phyloP scores from a whole-genome alignment of 140 eudicot species.

The Erigeron philadelphicus region DNA sequence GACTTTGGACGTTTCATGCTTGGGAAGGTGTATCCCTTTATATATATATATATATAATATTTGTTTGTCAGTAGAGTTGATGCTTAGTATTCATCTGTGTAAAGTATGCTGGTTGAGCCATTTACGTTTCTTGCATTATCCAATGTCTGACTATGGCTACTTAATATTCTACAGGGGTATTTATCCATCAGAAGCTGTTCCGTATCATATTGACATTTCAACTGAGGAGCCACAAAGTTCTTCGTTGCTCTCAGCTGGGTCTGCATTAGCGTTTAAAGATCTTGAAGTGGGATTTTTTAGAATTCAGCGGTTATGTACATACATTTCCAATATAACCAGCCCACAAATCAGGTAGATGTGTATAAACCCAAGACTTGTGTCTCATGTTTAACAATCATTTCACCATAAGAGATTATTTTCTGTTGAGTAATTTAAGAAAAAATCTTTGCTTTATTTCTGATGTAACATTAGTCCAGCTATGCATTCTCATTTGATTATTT shows the following conservation, averaged over 20 bases:
- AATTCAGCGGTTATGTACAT: constrained; percentile 47
- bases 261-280: constrained; percentile 33
- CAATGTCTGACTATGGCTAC: background rate
- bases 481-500: background rate
- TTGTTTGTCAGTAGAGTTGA: constrained; percentile 6
- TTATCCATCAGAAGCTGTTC: constrained; percentile 58
- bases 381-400: background rate
- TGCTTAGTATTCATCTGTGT: background rate
- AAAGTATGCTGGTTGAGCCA: background rate
- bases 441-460: background rate
- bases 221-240: constrained; percentile 7
- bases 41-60: too few species aligned
- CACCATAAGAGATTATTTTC: background rate
- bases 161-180: constrained; percentile 43
- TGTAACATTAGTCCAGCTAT: background rate
- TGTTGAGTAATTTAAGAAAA: background rate
- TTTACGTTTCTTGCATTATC: background rate
- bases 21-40: constrained; percentile 39
- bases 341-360: background rate
- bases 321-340: constrained; percentile 40
- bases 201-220: constrained; percentile 29
- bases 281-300: constrained; percentile 50
- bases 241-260: constrained; percentile 23
- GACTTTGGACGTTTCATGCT: constrained; percentile 59
- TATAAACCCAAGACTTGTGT: background rate